Percentiles rank a stretch among this genome's conserved stretches.
These are phyloP conservation scores for Geoglossum cookeanum DNA, from an alignment of 2,329 filamentous ascomycete genomes.

Conservation along the genomic window DNA sequence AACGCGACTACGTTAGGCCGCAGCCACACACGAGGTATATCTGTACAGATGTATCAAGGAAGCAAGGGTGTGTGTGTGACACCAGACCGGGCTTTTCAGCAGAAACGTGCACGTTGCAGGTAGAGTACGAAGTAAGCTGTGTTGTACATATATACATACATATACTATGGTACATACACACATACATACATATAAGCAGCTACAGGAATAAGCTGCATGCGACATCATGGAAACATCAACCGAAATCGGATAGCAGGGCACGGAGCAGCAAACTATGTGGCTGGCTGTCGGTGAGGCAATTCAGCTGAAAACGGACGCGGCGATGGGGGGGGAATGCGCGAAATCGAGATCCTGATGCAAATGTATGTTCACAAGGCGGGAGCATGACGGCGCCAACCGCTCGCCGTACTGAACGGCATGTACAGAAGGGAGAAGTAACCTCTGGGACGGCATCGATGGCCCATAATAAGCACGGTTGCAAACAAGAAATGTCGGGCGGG, in stretches of 20 bases:
- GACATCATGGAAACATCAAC: background rate
- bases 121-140: background rate
- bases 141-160: no score
- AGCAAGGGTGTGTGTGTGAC: background rate
- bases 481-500: no score
- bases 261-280: background rate
- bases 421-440: background rate
- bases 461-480: no score
- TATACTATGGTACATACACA: no score
- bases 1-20: background rate
- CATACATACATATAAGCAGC: no score
- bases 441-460: no score
- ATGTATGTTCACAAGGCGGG: background rate
- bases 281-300: background rate
- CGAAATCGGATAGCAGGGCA: no score
- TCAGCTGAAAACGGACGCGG: background rate
- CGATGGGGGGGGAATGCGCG: background rate
- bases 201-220: background rate
- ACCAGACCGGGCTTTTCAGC: no score
- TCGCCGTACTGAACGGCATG: background rate
- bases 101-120: background rate
- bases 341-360: background rate
- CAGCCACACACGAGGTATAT: background rate
- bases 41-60: background rate
- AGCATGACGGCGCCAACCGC: background rate